Base-by-base conservation (phyloP, 225 moss, liverwort and hornwort species). In the Asterella californica region DNA sequence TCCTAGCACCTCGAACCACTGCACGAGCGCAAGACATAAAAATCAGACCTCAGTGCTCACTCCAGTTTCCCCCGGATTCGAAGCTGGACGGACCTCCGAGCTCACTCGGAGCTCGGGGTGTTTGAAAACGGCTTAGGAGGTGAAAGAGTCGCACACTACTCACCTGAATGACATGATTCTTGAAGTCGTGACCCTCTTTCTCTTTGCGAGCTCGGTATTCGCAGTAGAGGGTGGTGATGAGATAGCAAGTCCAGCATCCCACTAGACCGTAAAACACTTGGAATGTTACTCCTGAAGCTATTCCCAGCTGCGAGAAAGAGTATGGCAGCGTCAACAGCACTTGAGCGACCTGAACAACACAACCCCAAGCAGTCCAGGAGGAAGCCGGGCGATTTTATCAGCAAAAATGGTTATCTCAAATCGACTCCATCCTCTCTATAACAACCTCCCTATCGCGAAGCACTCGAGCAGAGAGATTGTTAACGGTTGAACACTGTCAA, bases 1-100 rank as follows among this genome's bases (percentile, higher is more conserved):
- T 48, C 90, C 94, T 83, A 96, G 76, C 47, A 96, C 94, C 72
- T 96, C 96, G 77, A 94, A 96, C 96, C 96, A 96, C 96, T 96
- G 91, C 45, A 67, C n/a, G n/a, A 36, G 30, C 63, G 62, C 60
- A 55, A 15, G 45, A 10, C n/a, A n/a, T n/a, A n/a, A 48, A 68
- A 74, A 48, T 29, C 27, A 73, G 37, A 32, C 34, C 52, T 25
- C 47, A 45, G 9, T 42, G 42, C 42, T 42, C 42, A n/a, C n/a
- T n/a, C n/a, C n/a, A n/a, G 42, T 42, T 42, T 42, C 42, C 42
- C 29, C 15, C 66, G n/a, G n/a, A n/a, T n/a, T n/a, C n/a, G n/a
- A n/a, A n/a, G n/a, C n/a, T n/a, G n/a, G n/a, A n/a, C n/a, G n/a
- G n/a, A n/a, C n/a, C n/a, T n/a, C n/a, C n/a, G n/a, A n/a, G n/a